Conservation (phyloP, 208 protist species). For the Leishmania martiniquensis region DNA sequence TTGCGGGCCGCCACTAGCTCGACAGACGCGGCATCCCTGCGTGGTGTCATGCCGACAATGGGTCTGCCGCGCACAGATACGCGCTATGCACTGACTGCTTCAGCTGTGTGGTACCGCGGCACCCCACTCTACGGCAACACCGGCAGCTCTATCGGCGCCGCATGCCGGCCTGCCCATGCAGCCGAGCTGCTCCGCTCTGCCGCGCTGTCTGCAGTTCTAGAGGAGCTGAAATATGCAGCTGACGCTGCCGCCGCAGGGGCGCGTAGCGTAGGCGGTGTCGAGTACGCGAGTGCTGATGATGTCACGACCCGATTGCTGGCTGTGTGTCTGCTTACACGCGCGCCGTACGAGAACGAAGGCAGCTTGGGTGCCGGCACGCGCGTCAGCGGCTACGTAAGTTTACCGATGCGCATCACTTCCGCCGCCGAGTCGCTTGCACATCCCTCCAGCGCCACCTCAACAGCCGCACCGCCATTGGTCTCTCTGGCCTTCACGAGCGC, state of each 20-base stretch:
- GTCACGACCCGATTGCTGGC: conserved; percentile 11
- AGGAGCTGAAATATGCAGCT: conserved; percentile 12
- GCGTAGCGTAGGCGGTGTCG: background rate
- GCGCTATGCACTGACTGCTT: conserved; percentile 20
- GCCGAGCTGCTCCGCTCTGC: conserved; percentile 43
- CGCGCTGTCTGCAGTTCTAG: conserved; percentile 41
- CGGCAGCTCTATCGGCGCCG: conserved; percentile 7
- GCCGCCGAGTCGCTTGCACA: background rate
- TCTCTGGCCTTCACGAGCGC: conserved; percentile 41
- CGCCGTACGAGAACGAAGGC: background rate
- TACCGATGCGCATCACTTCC: background rate
- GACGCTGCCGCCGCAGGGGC: background rate
- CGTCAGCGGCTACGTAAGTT: conserved; percentile 21
- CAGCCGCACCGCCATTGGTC: conserved; percentile 10
- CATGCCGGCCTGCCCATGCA: conserved; percentile 10
- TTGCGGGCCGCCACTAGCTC: conserved; percentile 40
- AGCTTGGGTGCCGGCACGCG: background rate
- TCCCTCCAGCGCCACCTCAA: background rate
- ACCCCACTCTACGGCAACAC: conserved; percentile 32
- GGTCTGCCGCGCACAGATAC: conserved; percentile 20
- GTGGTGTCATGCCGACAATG: conserved; percentile 34
- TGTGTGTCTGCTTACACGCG: conserved; percentile 14
- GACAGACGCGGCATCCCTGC: conserved; percentile 39
- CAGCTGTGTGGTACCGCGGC: conserved; percentile 38
- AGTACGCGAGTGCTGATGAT: conserved; percentile 3